Conservation (phyloP, 208 protist genomes). For the Trypanosoma boissoni region DNA sequence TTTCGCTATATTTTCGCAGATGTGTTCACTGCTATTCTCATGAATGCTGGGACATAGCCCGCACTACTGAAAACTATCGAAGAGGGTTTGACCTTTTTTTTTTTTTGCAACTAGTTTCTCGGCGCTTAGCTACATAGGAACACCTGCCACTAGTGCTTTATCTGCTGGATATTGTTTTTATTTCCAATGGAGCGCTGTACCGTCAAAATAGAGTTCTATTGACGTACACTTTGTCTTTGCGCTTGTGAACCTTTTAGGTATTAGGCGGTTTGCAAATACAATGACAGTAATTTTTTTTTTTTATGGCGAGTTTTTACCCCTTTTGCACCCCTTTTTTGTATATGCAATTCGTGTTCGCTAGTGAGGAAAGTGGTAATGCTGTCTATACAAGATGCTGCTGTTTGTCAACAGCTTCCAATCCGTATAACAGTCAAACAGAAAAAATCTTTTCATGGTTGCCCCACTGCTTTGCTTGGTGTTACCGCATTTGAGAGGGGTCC, state of each 20-base stretch:
- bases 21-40: slow-evolving; percentile 66
- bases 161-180: slow-evolving; percentile 49
- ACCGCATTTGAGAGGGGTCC: slow-evolving; percentile 86
- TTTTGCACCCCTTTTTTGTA: slow-evolving; percentile 35
- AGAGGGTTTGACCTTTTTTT: slow-evolving; percentile 55
- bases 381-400: slow-evolving; percentile 12
- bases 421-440: slow-evolving; percentile 5
- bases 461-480: slow-evolving; percentile 70
- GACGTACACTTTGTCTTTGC: slow-evolving; percentile 57
- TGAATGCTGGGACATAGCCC: slow-evolving; percentile 85
- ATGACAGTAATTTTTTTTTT: slow-evolving; percentile 65
- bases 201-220: slow-evolving; percentile 42
- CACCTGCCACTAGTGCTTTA: slow-evolving; percentile 51
- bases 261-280: slow-evolving; percentile 59
- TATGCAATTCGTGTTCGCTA: slow-evolving; percentile 8
- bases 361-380: slow-evolving; percentile 1
- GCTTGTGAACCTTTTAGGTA: slow-evolving; percentile 51
- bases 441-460: slow-evolving; percentile 79
- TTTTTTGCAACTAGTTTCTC: slow-evolving; percentile 48
- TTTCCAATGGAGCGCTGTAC: slow-evolving; percentile 9
- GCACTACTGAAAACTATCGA: slow-evolving; percentile 74
- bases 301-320: slow-evolving; percentile 63
- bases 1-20: slow-evolving; percentile 59
- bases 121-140: slow-evolving; percentile 54
- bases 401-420: slow-evolving; percentile 8